Evolutionary conservation across 148 eudicot species (phyloP), one percentile per base, ranked within the genome.

Genomic region (Fallopia convolvulus): DNA sequence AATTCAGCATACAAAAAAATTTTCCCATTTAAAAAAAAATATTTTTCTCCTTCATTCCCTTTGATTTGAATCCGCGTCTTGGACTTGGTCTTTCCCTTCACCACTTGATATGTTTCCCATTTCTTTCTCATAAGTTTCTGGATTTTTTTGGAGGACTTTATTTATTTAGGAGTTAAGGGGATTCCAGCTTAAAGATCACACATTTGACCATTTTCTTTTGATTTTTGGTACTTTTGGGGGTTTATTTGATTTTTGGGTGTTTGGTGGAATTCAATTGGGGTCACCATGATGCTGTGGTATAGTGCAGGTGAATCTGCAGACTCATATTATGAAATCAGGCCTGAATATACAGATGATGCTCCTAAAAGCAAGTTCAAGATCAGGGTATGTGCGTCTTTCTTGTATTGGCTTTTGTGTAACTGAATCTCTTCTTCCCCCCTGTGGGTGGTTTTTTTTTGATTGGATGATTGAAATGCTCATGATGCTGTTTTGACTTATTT

Each of bases 341-440:
- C 97, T 13, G 99, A 93, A 80, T 86, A 91, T 78, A 86, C 90
- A 23, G 93, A 92, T 36, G 93, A 93, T 88, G 99, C 89, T 78
- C 97, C 97, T 1, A 84, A 92, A 78, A 87, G 91, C 89, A 95
- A 91, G 83, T 95, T 95, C 83, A 91, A 89, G 84, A 95, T 95
- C 85, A 93, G 88, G 99, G 99, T 95, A 80, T 80, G 86, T 83
- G 33, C 75, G 13, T 79, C 65, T 72, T 75, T 58, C 56, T 65
- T 18, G 47, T 26, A n/a, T 82, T 81, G 36, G n/a, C 72, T 36
- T 6, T 17, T 68, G 39, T 30, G 41, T 58, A 58, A 32, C 65
- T 58, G 65, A 58, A 21, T 20, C 30, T 58, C 65, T 23, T 10
- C 12, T 20, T 58, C 8, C 65, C 63, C 65, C 65, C 71, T 60